Evolutionary conservation across 1,284 basidiomycete genomes (phyloP).

Genomic region (Melampsora larici-populina): DNA sequence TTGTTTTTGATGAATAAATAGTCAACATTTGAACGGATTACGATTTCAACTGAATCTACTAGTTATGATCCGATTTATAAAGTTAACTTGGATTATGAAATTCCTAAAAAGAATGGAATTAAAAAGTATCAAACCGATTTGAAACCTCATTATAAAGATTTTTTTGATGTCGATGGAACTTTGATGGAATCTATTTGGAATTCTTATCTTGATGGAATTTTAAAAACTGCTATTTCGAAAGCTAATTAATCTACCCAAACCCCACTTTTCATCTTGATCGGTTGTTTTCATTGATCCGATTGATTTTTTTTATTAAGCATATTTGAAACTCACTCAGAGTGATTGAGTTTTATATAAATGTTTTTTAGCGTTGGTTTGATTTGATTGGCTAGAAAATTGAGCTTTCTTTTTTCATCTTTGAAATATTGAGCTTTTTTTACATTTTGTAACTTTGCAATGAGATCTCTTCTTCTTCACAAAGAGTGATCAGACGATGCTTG

Average conservation of each 20-base stretch:
- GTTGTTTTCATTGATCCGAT: too few species aligned
- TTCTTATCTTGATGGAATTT: conserved; percentile 20
- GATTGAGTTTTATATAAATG: too few species aligned
- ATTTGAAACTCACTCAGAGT: too few species aligned
- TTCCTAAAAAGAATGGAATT: conserved; percentile 10
- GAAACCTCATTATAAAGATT: conserved; percentile 33
- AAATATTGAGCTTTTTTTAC: too few species aligned
- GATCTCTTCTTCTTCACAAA: too few species aligned
- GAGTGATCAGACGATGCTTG: too few species aligned
- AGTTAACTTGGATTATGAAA: conserved; percentile 19
- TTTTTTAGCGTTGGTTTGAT: too few species aligned
- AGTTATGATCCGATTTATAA: conserved; percentile 27
- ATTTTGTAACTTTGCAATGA: too few species aligned
- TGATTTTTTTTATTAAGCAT: too few species aligned
- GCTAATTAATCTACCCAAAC: background rate
- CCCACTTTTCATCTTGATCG: too few species aligned
- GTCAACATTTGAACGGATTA: conserved; percentile 3
- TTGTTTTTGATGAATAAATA: background rate
- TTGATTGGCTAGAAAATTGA: too few species aligned
- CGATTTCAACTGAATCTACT: conserved; percentile 11
- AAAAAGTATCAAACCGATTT: conserved; percentile 24
- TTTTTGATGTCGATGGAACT: conserved; percentile 35
- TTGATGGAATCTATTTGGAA: conserved; percentile 31
- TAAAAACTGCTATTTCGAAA: conserved; percentile 34
- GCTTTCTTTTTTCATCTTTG: too few species aligned